Percentiles rank a stretch among this genome's conserved stretches.
Conservation (phyloP, 352 stramenopile species). For the Elongisporangium anandrum region DNA sequence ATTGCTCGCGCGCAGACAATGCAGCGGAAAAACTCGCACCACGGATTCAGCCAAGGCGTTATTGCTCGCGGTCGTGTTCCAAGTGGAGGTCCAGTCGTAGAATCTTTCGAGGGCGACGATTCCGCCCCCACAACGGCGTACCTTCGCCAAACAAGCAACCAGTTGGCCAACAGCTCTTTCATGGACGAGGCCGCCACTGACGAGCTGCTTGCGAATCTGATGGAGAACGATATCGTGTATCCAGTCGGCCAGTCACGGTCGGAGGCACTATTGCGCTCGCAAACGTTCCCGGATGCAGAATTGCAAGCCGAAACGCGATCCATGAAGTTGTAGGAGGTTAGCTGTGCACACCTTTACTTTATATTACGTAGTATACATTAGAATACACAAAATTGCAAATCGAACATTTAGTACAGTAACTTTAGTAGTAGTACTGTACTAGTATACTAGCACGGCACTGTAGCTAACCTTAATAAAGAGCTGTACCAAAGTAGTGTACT, state of each 20-base stretch:
- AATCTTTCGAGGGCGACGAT: neutral
- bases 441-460: neutral
- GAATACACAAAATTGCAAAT: too few species aligned
- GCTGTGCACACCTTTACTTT: neutral
- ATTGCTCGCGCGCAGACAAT: slow-evolving; percentile 23
- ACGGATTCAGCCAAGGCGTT: neutral
- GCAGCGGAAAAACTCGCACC: neutral
- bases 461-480: neutral
- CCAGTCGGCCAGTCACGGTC: slow-evolving; percentile 52
- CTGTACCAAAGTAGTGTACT: neutral
- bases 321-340: slow-evolving; percentile 26
- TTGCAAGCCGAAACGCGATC: slow-evolving; percentile 60
- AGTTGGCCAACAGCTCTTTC: neutral
- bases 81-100: neutral
- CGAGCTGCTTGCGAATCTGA: slow-evolving; percentile 8
- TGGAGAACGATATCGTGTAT: slow-evolving; percentile 45
- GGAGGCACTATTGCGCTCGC: slow-evolving; percentile 66
- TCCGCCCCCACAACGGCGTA: neutral
- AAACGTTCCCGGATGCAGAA: slow-evolving; percentile 66
- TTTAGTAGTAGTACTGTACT: neutral
- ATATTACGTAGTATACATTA: too few species aligned
- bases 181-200: neutral
- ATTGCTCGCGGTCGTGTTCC: neutral
- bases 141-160: neutral
- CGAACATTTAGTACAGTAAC: neutral